phyloP scores from a whole-genome alignment of 495 filamentous ascomycete genomes.

The Penicillium longicatenatum region DNA sequence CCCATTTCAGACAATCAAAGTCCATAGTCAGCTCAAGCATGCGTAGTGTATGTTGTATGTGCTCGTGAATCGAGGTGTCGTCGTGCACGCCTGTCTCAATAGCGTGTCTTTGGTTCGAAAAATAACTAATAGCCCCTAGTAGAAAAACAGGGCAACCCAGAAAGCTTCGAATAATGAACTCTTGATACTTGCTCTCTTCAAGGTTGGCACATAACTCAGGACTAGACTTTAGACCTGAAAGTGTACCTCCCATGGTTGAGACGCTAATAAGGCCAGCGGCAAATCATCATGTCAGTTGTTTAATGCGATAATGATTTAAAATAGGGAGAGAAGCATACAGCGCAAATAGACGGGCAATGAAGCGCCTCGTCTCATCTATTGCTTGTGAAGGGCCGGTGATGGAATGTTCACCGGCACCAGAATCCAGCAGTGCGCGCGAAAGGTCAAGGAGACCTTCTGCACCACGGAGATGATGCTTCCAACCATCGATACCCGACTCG shows the following conservation, averaged over 20 bases:
- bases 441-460: slow-evolving; percentile 44
- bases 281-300: too few species aligned
- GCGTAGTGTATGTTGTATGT: slow-evolving; percentile 12
- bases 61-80: slow-evolving; percentile 5
- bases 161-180: slow-evolving; percentile 38
- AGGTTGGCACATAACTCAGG: too few species aligned
- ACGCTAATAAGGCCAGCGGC: too few species aligned
- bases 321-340: slow-evolving; percentile 20
- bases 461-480: slow-evolving; percentile 55
- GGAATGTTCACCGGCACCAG: slow-evolving; percentile 19
- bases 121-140: slow-evolving; percentile 30
- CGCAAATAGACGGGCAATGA: slow-evolving; percentile 44
- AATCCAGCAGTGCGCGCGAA: slow-evolving; percentile 2
- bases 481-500: slow-evolving; percentile 54
- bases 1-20: slow-evolving; percentile 41
- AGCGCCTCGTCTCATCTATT: slow-evolving; percentile 20
- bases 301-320: slow-evolving; percentile 5
- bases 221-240: too few species aligned
- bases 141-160: slow-evolving; percentile 44
- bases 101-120: slow-evolving; percentile 19
- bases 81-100: neutral
- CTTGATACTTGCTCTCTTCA: slow-evolving; percentile 11
- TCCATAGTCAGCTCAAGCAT: slow-evolving; percentile 24
- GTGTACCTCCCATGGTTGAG: too few species aligned
- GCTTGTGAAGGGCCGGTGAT: neutral